phyloP scores from a whole-genome alignment of 1,139 yeast species.

The Sugiyamaella japonica region DNA sequence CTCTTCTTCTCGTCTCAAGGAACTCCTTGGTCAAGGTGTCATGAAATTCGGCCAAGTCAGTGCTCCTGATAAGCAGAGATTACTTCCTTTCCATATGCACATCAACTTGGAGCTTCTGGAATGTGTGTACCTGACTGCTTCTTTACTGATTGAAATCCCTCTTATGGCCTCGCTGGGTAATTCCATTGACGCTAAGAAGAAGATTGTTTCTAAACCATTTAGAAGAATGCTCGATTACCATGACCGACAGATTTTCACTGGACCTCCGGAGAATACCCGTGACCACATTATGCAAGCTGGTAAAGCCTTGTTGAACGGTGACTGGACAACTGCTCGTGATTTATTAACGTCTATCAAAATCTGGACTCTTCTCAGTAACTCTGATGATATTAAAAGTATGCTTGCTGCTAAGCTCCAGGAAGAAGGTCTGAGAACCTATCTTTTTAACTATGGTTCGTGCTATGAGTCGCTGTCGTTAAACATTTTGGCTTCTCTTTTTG shows the following conservation, averaged over 20 bases:
- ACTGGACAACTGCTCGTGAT: conserved; percentile 78
- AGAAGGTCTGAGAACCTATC: conserved; percentile 87
- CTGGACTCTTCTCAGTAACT: conserved; percentile 80
- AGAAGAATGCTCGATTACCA: conserved; percentile 90
- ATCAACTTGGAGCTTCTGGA: conserved; percentile 93
- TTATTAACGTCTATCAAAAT: conserved; percentile 76
- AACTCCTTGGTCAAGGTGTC: conserved; percentile 90
- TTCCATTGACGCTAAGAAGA: conserved; percentile 58
- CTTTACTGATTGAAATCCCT: conserved; percentile 90
- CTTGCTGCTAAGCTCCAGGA: conserved; percentile 76
- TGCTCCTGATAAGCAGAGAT: conserved; percentile 68
- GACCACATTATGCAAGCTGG: conserved; percentile 95
- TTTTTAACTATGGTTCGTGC: conserved; percentile 77
- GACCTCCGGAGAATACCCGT: conserved; percentile 96
- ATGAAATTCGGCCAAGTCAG: conserved; percentile 64
- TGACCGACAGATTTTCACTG: conserved; percentile 93
- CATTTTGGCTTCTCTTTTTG: conserved; percentile 66
- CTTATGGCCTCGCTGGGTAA: conserved; percentile 63
- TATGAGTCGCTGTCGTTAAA: conserved; percentile 73
- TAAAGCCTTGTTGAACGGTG: conserved; percentile 81
- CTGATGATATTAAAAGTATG: conserved; percentile 62
- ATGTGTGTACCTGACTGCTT: conserved; percentile 88
- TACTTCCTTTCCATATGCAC: conserved; percentile 98
- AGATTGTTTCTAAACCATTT: conserved; percentile 76
- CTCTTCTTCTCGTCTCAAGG: conserved; percentile 83